Percentiles rank a stretch among this genome's conserved stretches.
phyloP scores from a whole-genome alignment of 2,329 filamentous ascomycete genomes.

The Penicillium expansum region DNA sequence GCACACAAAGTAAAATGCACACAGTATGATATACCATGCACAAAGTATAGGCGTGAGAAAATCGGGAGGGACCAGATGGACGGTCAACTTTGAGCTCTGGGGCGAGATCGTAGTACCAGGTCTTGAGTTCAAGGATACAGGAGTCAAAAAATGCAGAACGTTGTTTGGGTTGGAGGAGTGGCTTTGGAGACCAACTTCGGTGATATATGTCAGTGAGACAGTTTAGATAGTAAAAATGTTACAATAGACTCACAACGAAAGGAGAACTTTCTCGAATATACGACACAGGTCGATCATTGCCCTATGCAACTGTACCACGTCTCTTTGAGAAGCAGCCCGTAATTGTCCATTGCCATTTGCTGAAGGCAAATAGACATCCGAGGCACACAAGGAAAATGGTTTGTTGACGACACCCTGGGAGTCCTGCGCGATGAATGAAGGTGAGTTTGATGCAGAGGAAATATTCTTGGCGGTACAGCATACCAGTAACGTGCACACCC shows the following conservation, averaged over 20 bases:
- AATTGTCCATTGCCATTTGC: slow-evolving; percentile 17
- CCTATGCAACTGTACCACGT: slow-evolving; percentile 22
- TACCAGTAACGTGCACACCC: slow-evolving; percentile 39
- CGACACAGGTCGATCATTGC: slow-evolving; percentile 30
- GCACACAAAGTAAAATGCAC: slow-evolving; percentile 33
- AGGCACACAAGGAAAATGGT: slow-evolving; percentile 19
- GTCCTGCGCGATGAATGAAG: slow-evolving; percentile 20
- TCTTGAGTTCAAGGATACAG: slow-evolving; percentile 34
- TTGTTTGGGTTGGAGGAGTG: slow-evolving; percentile 18
- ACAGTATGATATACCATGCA: slow-evolving; percentile 39
- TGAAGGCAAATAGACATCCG: slow-evolving; percentile 10
- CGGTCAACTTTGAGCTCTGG: slow-evolving; percentile 30
- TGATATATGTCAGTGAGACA: neutral
- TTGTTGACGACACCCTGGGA: slow-evolving; percentile 33
- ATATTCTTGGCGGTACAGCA: neutral
- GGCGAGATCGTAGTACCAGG: slow-evolving; percentile 38
- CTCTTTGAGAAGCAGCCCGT: slow-evolving; percentile 17
- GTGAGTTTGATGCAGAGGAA: neutral
- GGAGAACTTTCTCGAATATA: slow-evolving; percentile 34
- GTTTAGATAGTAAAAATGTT: neutral
- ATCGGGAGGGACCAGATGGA: slow-evolving; percentile 14
- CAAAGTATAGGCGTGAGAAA: slow-evolving; percentile 33
- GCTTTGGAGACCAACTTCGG: slow-evolving; percentile 34
- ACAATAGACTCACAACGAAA: slow-evolving; percentile 26
- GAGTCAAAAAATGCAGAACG: slow-evolving; percentile 30